Evolutionary conservation across 805 yeast genomes (phyloP).

Genomic region (Sugiyamaella qingdaonensis): DNA sequence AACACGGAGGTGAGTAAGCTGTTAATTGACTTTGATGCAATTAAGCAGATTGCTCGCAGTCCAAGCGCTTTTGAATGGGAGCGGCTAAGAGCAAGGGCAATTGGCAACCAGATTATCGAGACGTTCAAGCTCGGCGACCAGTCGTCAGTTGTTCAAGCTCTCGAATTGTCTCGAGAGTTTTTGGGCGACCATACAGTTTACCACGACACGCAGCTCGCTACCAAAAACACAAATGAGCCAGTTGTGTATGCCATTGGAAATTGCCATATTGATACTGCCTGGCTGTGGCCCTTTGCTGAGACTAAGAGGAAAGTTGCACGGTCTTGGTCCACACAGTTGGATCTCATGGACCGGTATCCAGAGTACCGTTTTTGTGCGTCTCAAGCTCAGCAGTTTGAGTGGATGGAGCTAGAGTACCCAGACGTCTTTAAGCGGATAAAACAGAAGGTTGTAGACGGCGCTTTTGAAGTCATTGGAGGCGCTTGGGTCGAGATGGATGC

Average conservation of each 20-base stretch:
- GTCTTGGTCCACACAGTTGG: constrained; percentile 88
- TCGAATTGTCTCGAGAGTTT: neutral
- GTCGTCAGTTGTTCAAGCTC: neutral
- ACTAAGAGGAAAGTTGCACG: constrained; percentile 86
- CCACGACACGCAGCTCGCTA: constrained; percentile 37
- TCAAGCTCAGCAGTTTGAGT: constrained; percentile 89
- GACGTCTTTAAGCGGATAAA: constrained; percentile 59
- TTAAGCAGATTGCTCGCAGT: constrained; percentile 91
- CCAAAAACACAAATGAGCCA: constrained; percentile 38
- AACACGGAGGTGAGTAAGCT: constrained; percentile 74
- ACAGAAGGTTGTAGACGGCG: constrained; percentile 52
- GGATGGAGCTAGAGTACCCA: constrained; percentile 84
- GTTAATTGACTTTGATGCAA: constrained; percentile 74
- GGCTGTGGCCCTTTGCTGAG: constrained; percentile 98
- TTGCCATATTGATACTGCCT: constrained; percentile 94
- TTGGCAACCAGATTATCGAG: constrained; percentile 82
- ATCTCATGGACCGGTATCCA: constrained; percentile 76
- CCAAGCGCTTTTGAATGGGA: constrained; percentile 72
- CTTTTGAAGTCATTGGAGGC: constrained; percentile 78
- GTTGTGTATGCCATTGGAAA: constrained; percentile 78
- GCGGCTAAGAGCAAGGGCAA: constrained; percentile 70
- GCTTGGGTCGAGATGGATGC: constrained; percentile 90
- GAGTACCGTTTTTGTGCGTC: constrained; percentile 90
- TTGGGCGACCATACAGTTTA: neutral
- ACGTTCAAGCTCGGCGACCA: constrained; percentile 49